Base-by-base conservation (phyloP, 1,284 basidiomycete genomes). In the Schizophyllum commune region DNA sequence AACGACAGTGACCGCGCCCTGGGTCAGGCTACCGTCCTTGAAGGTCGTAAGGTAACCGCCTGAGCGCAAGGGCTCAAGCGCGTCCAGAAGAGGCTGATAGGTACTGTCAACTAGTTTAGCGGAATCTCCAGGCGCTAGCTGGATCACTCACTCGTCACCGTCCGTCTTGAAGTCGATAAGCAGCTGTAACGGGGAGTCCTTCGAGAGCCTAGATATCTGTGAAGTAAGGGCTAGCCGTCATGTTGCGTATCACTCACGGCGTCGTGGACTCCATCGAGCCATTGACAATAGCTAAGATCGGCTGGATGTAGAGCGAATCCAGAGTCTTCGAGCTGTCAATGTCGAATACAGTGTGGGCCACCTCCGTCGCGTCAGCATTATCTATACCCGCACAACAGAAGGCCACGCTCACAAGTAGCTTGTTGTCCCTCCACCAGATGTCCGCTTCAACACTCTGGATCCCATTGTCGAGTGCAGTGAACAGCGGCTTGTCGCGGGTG, bases 371-470 rank as follows among this genome's bases (percentile, higher is more conserved):
- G n/a, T n/a, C n/a, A n/a, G n/a, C n/a, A n/a, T n/a, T n/a, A n/a
- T n/a, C n/a, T n/a, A n/a, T n/a, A n/a, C n/a, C n/a, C n/a, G n/a
- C n/a, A n/a, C n/a, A n/a, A n/a, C n/a, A n/a, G n/a, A n/a, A n/a
- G n/a, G n/a, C n/a, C n/a, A n/a, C n/a, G n/a, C n/a, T 33, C 58
- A 80, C 81, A 63, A 75, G 75, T n/a, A 83, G 70, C n/a, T 76
- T 76, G 19, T 74, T 76, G 62, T 79, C 73, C 34, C 80, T 66
- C 7, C 79, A 70, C 75, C 75, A 82, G 13, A 84, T 79, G 66
- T 83, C 82, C 2, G 82, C 82, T 66, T 84, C 81, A 2, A 83
- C 80, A 63, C 81, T 83, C 5, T 71, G 71, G n/a, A 81, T 80
- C 3, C 81, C 81, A 20, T 77, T 71, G 65, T 80, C 82, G 1